Evolutionary conservation across 1,139 yeast genomes (phyloP), one percentile per base, ranked within the genome.

Genomic region (Saccharomyces pastorianus): DNA sequence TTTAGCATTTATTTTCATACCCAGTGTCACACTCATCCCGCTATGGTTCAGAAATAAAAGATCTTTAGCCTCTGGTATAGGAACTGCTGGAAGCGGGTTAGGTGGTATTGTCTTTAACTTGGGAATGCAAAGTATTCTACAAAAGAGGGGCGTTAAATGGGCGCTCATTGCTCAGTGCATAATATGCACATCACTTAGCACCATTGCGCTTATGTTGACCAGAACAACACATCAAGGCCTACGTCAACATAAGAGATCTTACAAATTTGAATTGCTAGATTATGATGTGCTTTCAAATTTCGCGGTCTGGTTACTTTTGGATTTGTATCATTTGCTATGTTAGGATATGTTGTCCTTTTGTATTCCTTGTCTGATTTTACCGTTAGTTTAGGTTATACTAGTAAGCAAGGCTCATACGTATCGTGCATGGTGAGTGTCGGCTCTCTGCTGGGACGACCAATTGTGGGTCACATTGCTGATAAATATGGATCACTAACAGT

Each of bases 381-480:
- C 14, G 72, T 77, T 0, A 75, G 84, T 28, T 73, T 84, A 20
- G 90, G 90, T 0, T 74, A 84, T 49, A 63, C 80, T 2, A 68
- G 76, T 13, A 61, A 72, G 6, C 85, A 84, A 62, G 88, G 85
- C 3, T 77, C 88, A 2, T 70, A 74, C 50, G 74, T 83, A 9
- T 79, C 86, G 2, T 82, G 88, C 3, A 71, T 83, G 54, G 71
- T 84, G 61, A 81, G 81, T 58, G 83, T 79, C 2, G 85, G 85
- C n/a, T 86, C 82, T 61, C 70, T 76, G 6, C 62, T 85, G 38
- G 90, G 89, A 0, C 73, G 91, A 57, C 89, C 90, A 1, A 44
- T 69, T 2, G 70, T 82, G 54, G 91, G 93, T 0, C 58, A 68
- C 17, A 31, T 77, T 5, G 80, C 82, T 14, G 91, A 85, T 64